These are phyloP conservation scores for Vigna reflexopilosa DNA, from an alignment of 306 rosid genomes.

Conservation along the genomic window DNA sequence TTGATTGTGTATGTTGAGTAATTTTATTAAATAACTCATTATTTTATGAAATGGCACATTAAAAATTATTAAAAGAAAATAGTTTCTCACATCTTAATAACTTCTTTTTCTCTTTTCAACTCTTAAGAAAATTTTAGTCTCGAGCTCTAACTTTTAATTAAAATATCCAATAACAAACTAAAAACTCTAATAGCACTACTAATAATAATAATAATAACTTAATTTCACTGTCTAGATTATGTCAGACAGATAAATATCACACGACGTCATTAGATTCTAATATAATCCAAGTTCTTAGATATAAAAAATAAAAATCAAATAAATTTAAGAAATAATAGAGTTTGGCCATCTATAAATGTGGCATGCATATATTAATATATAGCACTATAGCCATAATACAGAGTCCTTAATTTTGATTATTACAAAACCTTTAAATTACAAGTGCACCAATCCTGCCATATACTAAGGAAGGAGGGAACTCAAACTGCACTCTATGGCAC, in stretches of 20 bases:
- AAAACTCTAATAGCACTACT: background rate
- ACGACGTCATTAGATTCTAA: background rate
- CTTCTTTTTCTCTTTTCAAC: no score
- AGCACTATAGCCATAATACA: slow-evolving; percentile 41
- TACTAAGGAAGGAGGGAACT: slow-evolving; percentile 40
- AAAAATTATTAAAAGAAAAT: no score
- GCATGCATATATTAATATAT: slow-evolving; percentile 41
- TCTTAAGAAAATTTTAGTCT: no score
- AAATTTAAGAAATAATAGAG: slow-evolving; percentile 32
- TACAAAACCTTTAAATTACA: slow-evolving; percentile 37
- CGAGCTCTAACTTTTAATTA: background rate
- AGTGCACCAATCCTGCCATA: slow-evolving; percentile 45
- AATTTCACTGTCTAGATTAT: background rate
- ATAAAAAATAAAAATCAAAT: background rate
- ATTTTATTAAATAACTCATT: no score
- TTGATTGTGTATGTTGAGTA: no score
- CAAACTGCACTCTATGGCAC: slow-evolving; percentile 48
- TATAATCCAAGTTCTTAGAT: background rate
- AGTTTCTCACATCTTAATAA: no score
- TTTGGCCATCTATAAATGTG: slow-evolving; percentile 48
- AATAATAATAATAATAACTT: background rate
- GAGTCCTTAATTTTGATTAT: slow-evolving; percentile 43
- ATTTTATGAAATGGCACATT: no score
- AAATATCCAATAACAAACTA: background rate
- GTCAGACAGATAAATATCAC: background rate